Evolutionary conservation across 768 basidiomycete species (phyloP), one percentile per base, ranked within the genome.

Genomic region (Guyanaporus albipodus): DNA sequence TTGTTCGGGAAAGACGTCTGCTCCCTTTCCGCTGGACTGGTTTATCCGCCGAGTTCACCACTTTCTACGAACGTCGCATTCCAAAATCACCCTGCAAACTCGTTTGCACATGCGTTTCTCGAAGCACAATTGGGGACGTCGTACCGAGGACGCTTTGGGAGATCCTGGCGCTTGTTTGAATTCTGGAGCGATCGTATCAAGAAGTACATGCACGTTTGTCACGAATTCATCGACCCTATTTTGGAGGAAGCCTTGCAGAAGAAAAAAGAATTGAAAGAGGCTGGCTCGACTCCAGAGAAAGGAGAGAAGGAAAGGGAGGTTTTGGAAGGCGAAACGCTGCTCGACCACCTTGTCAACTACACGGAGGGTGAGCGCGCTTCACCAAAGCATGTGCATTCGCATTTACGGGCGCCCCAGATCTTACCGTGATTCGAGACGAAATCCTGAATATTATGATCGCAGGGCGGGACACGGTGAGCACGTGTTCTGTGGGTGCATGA

Each of bases 191-290:
- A 83, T 59, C 68, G 66, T 23, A 67, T 76, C 10, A 65, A 62
- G 42, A 60, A 67, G 38, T 68, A 71, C 38, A 75, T 78, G 70
- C 58, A 63, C 26, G 66, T 76, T 10, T 71, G 84, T 17, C 66
- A 76, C 38, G 67, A 58, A 12, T 80, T 79, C 55, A 67, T 83
- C 27, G 72, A 79, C 29, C 78, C 78, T 2, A 75, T 85, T 42
- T 37, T 83, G 46, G 48, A 62, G 28, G 70, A 75, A 27, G 78
- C 78, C 1, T 48, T 82, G 4, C 57, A 56, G 54, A 71, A 67
- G 52, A 73, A 69, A 55, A 60, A 56, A 38, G 57, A 51, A 19
- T 40, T 42, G 41, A 50, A 53, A 7, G 61, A 62, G 10, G 48
- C 54, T 5, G 58, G 53, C 17, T 63, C 64, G 19, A 57, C 44